phyloP scores from a whole-genome alignment of 371 early-diverging fungal species.

The Mucor indicus region DNA sequence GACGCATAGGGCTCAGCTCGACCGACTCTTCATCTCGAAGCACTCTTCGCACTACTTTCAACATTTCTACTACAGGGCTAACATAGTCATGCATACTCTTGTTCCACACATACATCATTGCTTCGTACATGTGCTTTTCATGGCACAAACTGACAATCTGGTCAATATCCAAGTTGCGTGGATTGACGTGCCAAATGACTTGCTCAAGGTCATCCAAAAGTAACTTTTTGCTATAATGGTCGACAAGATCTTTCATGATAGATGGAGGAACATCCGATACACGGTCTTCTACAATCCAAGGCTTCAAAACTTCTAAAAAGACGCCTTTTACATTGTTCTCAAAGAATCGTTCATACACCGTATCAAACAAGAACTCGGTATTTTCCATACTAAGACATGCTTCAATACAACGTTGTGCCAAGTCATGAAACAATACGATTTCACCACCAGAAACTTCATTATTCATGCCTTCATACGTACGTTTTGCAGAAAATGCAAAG shows the following conservation, averaged over 20 bases:
- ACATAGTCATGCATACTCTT: constrained; percentile 74
- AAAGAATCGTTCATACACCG: constrained; percentile 68
- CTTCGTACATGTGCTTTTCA: constrained; percentile 64
- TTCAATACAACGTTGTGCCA: constrained; percentile 63
- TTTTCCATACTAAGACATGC: constrained; percentile 68
- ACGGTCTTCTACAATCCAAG: constrained; percentile 60
- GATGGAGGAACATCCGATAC: constrained; percentile 63
- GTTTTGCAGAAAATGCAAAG: constrained; percentile 60
- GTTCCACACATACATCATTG: constrained; percentile 79
- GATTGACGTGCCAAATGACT: constrained; percentile 75
- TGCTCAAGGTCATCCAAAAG: constrained; percentile 66
- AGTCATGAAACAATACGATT: constrained; percentile 44
- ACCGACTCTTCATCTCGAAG: constrained; percentile 36
- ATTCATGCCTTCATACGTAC: constrained; percentile 40
- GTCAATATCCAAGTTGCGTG: constrained; percentile 72
- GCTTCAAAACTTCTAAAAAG: constrained; percentile 68
- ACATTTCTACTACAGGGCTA: constrained; percentile 74
- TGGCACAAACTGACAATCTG: constrained; percentile 67
- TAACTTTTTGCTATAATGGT: constrained; percentile 53
- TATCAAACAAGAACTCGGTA: constrained; percentile 68
- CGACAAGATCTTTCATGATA: constrained; percentile 69
- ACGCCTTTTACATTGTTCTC: constrained; percentile 55
- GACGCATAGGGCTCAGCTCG: constrained; percentile 12
- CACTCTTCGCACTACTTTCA: constrained; percentile 57
- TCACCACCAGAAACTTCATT: constrained; percentile 46